Evolutionary conservation across 352 stramenopile genomes (phyloP).

Genomic region (Phytophthora pini): DNA sequence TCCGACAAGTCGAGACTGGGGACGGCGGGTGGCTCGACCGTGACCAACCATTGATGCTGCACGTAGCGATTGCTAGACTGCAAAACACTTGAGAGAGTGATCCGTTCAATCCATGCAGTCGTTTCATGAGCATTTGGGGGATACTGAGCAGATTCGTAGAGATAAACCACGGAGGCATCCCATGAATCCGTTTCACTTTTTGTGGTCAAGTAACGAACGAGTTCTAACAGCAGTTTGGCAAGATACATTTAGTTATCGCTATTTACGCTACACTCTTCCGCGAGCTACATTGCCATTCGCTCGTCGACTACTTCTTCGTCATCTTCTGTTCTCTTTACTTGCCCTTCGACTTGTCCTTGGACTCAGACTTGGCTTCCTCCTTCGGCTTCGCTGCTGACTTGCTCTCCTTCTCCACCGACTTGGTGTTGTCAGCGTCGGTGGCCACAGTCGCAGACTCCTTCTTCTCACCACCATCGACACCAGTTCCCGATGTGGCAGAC

Average conservation of each 20-base stretch:
- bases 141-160: neutral
- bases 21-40: slow-evolving; percentile 1
- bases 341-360: neutral
- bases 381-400: neutral
- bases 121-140: slow-evolving; percentile 5
- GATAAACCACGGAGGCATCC: neutral
- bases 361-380: neutral
- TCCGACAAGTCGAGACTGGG: slow-evolving; percentile 19
- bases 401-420: slow-evolving; percentile 2
- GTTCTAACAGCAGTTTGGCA: neutral
- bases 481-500: neutral
- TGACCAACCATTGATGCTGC: slow-evolving; percentile 17
- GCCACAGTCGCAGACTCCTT: slow-evolving; percentile 4
- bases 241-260: neutral
- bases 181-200: neutral
- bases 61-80: slow-evolving; percentile 6
- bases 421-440: neutral
- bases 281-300: neutral
- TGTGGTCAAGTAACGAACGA: neutral
- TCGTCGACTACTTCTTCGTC: neutral
- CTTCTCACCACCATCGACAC: neutral
- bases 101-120: neutral
- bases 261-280: neutral
- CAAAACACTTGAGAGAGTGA: neutral
- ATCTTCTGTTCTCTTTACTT: neutral